Evolutionary conservation across 129 eudicot genomes (phyloP), one percentile per base, ranked within the genome.

Genomic region (Helichrysum umbraculigerum): DNA sequence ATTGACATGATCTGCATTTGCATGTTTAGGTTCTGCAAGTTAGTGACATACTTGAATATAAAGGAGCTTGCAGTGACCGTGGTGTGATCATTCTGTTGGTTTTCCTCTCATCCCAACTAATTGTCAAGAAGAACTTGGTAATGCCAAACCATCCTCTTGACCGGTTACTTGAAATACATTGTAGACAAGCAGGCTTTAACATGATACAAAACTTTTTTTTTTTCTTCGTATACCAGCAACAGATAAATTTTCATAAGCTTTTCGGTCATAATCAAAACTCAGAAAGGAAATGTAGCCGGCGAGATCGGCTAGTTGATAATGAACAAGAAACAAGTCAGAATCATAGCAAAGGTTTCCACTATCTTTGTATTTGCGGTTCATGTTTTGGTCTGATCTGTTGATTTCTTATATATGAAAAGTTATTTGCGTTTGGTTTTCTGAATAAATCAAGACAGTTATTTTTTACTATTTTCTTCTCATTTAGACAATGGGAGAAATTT

Each of bases 21-120:
- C 71, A 54, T 58, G 28, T 42, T 67, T 80, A 94, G 98, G 94
- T 94, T 72, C 60, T 94, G 80, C 99, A 94, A 86, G 92, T 91
- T 59, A 91, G 99, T 71, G 97, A 91, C 73, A 80, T 94, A 74
- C 91, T 94, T 44, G 99, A 94, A 82, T 82, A 86, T 64, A 94
- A 94, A 73, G 93, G 99, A 41, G 93, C 93, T 1, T 91, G 96
- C 72, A 94, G 84, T 76, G 96, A 82, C 21, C 84, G 84, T 28
- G 89, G 97, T 71, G 96, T 94, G 21, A 73, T 94, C 70, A 87
- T 94, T 65, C 71, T 94, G 73, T 79, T 94, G 86, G 97, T 89
- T 85, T 94, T 91, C 80, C 89, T 94, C 61, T 84, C 97, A 77
- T 88, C 84, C 33, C 99, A 91, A 37, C 82, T 94, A 74, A 78